Base-by-base conservation (phyloP, 1,284 basidiomycete species). In the Coniferiporia sulphurascens region DNA sequence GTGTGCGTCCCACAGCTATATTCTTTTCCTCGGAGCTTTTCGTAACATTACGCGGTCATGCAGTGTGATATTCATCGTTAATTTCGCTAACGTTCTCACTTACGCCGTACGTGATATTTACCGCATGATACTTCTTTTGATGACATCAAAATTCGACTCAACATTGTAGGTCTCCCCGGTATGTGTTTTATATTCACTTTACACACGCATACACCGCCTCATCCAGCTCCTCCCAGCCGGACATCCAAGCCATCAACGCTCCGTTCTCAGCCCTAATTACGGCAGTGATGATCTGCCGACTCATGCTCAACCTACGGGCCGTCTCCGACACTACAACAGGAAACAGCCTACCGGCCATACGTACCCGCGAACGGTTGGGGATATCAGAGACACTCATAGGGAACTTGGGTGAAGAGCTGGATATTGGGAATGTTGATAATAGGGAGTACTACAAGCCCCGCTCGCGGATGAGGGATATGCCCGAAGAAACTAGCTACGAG, bases 171-270 rank as follows among this genome's bases (percentile, higher is more conserved):
- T 46, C 15, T 12, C n/a, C 17, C 44, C 44, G 2, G 22, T 36
- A 51, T 51, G 27, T 34, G 10, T 21, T 22, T 32, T 4, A n/a
- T 32, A 10, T 7, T 10, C 27, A 27, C 27, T 48, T 27, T 13
- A 17, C 17, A 21, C 12, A 13, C 46, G 27, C 2, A 41, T 3
- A 2, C 17, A 17, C 9, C 9, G 10, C 46, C 17, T 48, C 19
- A 12, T 17, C 2, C 27, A 10, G 15, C 22, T 8, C 17, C 12
- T 46, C 44, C n/a, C 32, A 55, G 53, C 53, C 53, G 36, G 53
- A 55, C 43, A 55, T 55, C 21, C 53, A 55, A 55, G 53, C 53
- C 22, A 55, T 55, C 19, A 55, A 55, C 17, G 53, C 53, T 17
- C 41, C 53, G 5, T 55, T 55, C 53, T 55, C 53, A 21, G 53